Percentiles rank a stretch among this genome's conserved stretches.
Evolutionary conservation across 306 rosid genomes (phyloP).

Genomic region (Datisca glomerata): DNA sequence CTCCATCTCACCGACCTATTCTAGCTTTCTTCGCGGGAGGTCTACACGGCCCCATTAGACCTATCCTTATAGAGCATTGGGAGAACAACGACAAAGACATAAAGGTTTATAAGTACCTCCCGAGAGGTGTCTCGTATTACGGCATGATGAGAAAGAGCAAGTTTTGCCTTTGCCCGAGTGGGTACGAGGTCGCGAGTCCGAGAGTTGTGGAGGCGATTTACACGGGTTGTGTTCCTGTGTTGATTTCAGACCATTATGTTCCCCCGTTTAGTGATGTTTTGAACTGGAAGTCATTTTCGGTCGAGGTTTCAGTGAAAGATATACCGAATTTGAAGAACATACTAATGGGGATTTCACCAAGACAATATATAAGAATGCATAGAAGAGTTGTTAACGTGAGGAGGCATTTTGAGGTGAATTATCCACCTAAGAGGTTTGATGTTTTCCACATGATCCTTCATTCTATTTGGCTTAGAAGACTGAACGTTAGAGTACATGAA

Average conservation of each 20-base stretch:
- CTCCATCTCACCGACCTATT: slow-evolving; percentile 43
- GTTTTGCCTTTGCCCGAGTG: slow-evolving; percentile 85
- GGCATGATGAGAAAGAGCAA: slow-evolving; percentile 65
- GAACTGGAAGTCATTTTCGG: slow-evolving; percentile 74
- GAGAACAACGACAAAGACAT: slow-evolving; percentile 62
- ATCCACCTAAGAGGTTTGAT: slow-evolving; percentile 61
- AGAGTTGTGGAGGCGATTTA: slow-evolving; percentile 86
- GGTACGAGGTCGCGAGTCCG: slow-evolving; percentile 87
- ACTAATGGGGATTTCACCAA: slow-evolving; percentile 31
- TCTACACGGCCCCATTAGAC: slow-evolving; percentile 64
- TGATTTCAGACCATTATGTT: slow-evolving; percentile 73
- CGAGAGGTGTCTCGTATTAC: slow-evolving; percentile 53
- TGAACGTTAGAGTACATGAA: slow-evolving; percentile 42
- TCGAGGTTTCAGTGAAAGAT: slow-evolving; percentile 45
- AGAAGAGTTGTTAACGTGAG: slow-evolving; percentile 48
- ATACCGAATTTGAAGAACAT: slow-evolving; percentile 69
- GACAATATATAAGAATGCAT: slow-evolving; percentile 62
- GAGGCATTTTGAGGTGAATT: slow-evolving; percentile 67
- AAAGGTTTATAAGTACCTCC: slow-evolving; percentile 54
- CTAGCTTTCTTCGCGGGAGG: slow-evolving; percentile 90
- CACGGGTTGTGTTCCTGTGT: slow-evolving; percentile 76
- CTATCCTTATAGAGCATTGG: slow-evolving; percentile 61
- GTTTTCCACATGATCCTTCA: slow-evolving; percentile 91
- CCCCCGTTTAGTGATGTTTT: slow-evolving; percentile 73
- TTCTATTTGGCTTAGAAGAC: slow-evolving; percentile 84